phyloP scores from a whole-genome alignment of 176 grass and related monocot species.

The Hyparrhenia diplandra region DNA sequence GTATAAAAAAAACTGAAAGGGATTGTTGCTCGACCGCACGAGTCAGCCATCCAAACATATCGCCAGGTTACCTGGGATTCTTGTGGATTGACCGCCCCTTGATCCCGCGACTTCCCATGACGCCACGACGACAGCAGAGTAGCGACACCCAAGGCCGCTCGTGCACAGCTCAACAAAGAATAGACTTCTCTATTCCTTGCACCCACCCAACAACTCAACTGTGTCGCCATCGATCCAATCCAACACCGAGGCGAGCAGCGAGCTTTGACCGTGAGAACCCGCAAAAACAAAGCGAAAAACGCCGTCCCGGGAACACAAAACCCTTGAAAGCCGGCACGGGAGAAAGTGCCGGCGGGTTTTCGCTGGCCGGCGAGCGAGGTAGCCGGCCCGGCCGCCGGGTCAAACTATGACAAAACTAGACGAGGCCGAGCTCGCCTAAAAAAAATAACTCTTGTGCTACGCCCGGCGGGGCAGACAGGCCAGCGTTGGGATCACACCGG shows the following conservation, averaged over 20 bases:
- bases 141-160: constrained; percentile 24
- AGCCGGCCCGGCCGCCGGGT: not conserved
- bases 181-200: constrained; percentile 21
- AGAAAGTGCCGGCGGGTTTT: constrained; percentile 59
- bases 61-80: constrained; percentile 12
- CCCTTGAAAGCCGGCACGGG: constrained; percentile 40
- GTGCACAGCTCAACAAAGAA: constrained; percentile 13
- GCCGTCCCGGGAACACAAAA: constrained; percentile 19
- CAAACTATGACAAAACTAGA: constrained; percentile 9
- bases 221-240: not conserved
- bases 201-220: not conserved
- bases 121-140: not conserved
- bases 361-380: constrained; percentile 27
- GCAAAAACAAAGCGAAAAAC: not conserved
- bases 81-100: not conserved
- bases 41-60: not conserved
- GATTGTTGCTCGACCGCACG: not conserved
- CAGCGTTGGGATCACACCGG: not conserved
- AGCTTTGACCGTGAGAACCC: constrained; percentile 3
- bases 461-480: not conserved
- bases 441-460: not conserved
- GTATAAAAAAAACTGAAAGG: not conserved
- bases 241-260: not conserved
- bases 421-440: not conserved
- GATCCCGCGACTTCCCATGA: not conserved